Evolutionary conservation across 2,329 filamentous ascomycete genomes (phyloP).

Genomic region (Aspergillus sp.): DNA sequence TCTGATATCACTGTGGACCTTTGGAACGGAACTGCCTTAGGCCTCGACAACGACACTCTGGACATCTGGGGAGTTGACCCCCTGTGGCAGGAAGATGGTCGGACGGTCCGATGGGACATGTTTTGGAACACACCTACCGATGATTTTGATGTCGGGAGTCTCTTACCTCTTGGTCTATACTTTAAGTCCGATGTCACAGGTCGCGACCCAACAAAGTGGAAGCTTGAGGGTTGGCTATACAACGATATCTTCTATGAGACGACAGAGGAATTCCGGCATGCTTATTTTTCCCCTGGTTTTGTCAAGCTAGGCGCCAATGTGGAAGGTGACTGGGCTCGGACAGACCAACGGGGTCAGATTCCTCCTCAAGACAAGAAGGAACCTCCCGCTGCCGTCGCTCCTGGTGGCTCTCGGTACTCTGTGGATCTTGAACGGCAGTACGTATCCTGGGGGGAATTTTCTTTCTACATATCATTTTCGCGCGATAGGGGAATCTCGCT

Average conservation of each 20-base stretch:
- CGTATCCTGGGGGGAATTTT: constrained; percentile 14
- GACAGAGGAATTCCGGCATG: constrained; percentile 10
- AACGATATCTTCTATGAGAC: constrained; percentile 14
- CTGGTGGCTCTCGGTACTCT: constrained; percentile 10
- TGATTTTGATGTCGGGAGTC: constrained; percentile 4
- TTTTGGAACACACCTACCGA: constrained; percentile 12
- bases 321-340: constrained; percentile 13
- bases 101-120: constrained; percentile 12
- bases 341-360: constrained; percentile 6
- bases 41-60: constrained; percentile 12
- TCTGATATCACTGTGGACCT: constrained; percentile 12
- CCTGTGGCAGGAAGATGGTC: constrained; percentile 13
- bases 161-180: constrained; percentile 11
- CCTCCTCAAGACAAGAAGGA: constrained; percentile 9
- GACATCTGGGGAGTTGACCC: constrained; percentile 13
- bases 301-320: constrained; percentile 10
- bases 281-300: constrained; percentile 12
- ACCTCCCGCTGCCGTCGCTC: constrained; percentile 10
- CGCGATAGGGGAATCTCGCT: constrained; percentile 11
- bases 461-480: constrained; percentile 12
- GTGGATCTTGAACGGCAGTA: constrained; percentile 11
- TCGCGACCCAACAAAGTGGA: constrained; percentile 13
- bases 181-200: constrained; percentile 14
- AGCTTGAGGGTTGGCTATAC: constrained; percentile 12
- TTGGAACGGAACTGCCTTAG: constrained; percentile 13